Evolutionary conservation across 2,329 filamentous ascomycete species (phyloP).

Genomic region (Ophiostoma novo-ulmi): DNA sequence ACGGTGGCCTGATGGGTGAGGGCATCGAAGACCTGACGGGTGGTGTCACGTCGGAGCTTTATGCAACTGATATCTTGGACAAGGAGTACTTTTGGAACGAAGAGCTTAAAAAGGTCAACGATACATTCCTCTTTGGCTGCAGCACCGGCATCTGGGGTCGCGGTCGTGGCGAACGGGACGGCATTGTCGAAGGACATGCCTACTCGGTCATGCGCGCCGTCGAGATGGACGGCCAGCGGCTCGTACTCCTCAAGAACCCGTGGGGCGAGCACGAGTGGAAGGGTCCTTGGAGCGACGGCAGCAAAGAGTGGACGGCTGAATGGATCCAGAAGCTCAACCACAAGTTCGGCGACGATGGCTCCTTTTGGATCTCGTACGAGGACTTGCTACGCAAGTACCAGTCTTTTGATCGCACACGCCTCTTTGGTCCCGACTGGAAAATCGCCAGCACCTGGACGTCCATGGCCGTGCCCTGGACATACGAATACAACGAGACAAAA

Average conservation of each 20-base stretch:
- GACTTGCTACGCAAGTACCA: slow-evolving; percentile 59
- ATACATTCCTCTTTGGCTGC: slow-evolving; percentile 74
- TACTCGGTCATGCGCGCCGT: slow-evolving; percentile 58
- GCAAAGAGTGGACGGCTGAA: slow-evolving; percentile 57
- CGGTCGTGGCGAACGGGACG: slow-evolving; percentile 56
- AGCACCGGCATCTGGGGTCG: slow-evolving; percentile 56
- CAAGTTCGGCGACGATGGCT: slow-evolving; percentile 56
- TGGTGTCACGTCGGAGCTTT: slow-evolving; percentile 64
- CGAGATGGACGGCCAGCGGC: slow-evolving; percentile 45
- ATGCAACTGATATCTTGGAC: slow-evolving; percentile 67
- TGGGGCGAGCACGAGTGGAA: slow-evolving; percentile 61
- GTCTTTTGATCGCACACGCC: slow-evolving; percentile 56
- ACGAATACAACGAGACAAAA: slow-evolving; percentile 55
- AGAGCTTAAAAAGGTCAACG: slow-evolving; percentile 72
- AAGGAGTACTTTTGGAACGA: slow-evolving; percentile 79
- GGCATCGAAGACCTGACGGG: slow-evolving; percentile 55
- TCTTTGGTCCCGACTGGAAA: slow-evolving; percentile 57
- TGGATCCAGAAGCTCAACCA: slow-evolving; percentile 54
- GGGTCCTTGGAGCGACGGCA: slow-evolving; percentile 55
- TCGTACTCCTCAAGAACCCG: slow-evolving; percentile 50
- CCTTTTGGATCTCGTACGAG: slow-evolving; percentile 60
- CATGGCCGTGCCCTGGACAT: slow-evolving; percentile 57
- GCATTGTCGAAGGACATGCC: slow-evolving; percentile 55
- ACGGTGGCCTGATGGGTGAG: slow-evolving; percentile 56
- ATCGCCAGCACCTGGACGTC: slow-evolving; percentile 57